phyloP scores from a whole-genome alignment of 148 eudicot genomes.

The Euryodendron excelsum region DNA sequence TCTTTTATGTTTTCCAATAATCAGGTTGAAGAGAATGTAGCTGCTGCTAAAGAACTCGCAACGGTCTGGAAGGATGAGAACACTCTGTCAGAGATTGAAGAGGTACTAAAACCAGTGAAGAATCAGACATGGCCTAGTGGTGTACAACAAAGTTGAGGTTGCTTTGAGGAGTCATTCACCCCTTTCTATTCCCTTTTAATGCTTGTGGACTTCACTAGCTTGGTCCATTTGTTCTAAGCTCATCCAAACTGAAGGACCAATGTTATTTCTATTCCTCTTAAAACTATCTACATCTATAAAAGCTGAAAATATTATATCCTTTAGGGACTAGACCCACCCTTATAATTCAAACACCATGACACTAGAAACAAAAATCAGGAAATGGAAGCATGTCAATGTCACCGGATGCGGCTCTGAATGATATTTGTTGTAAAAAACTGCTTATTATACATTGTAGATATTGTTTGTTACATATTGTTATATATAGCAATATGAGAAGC shows the following conservation, averaged over 20 bases:
- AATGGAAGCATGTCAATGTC: background rate
- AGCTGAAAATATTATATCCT: background rate
- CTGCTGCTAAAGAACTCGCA: constrained; percentile 67
- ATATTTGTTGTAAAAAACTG: background rate
- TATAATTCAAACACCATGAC: background rate
- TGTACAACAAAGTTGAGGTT: constrained; percentile 35
- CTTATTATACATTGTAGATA: too few species aligned
- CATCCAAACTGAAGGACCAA: background rate
- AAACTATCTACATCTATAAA: background rate
- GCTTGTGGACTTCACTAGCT: background rate
- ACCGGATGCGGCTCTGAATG: background rate
- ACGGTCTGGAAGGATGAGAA: constrained; percentile 49
- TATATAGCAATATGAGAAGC: background rate
- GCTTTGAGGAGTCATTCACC: background rate
- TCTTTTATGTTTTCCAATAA: constrained; percentile 8
- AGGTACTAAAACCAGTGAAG: constrained; percentile 75
- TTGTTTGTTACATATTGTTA: too few species aligned
- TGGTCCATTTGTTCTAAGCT: background rate
- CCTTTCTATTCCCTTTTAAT: background rate
- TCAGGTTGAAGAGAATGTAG: constrained; percentile 87
- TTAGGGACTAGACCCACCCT: background rate
- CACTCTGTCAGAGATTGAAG: constrained; percentile 58
- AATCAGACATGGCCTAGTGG: constrained; percentile 96
- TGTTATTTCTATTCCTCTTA: background rate
- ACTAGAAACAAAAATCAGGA: background rate